Base-by-base conservation (phyloP, 2,329 filamentous ascomycete species). In the Fusarium drepaniforme region DNA sequence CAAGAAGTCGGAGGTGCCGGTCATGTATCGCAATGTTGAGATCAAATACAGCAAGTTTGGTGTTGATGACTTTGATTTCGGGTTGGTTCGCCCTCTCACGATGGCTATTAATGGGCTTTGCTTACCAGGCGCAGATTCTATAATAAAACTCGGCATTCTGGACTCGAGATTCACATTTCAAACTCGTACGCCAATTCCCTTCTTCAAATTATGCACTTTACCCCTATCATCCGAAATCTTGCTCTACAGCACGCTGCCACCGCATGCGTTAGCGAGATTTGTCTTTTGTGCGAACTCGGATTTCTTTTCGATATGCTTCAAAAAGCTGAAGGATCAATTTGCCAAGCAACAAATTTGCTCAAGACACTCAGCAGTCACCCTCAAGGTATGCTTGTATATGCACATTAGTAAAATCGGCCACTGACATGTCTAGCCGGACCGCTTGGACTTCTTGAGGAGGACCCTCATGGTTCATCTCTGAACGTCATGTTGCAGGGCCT, bases 11-110 rank as follows among this genome's bases (percentile, higher is more conserved):
- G 95, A 98, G 67, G 93, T 97, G 6, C 93, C 96, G 25, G 90
- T 94, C 11, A 94, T 97, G 86, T 99, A 99, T 82, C 92, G 94
- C 74, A 96, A 95, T 78, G 94, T 98, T 13, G 96, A 98, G 82
- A 99, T 99, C 85, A 98, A 98, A 82, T 99, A 98, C 86, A 98
- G 96, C 87, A 97, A 95, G 81, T 99, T 98, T 83, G 97, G 97
- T 23, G 95, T 99, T n/a, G 96, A 98, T 79, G 97, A 99, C 83
- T 99, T 99, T 82, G 97, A 99, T 83, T 99, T 99, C 84, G 93
- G 93, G 92, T 94, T 85, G 79, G 91, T 84, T 35, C 18, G n/a
- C 25, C 30, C 30, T 38, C 13, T 46, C 33, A 23, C n/a, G 30
- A 68, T 73, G 57, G 68, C 64, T 37, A 25, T 9, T 35, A 2